phyloP scores from a whole-genome alignment of 805 yeast genomes.

The Wickerhamomyces strasburgensis region DNA sequence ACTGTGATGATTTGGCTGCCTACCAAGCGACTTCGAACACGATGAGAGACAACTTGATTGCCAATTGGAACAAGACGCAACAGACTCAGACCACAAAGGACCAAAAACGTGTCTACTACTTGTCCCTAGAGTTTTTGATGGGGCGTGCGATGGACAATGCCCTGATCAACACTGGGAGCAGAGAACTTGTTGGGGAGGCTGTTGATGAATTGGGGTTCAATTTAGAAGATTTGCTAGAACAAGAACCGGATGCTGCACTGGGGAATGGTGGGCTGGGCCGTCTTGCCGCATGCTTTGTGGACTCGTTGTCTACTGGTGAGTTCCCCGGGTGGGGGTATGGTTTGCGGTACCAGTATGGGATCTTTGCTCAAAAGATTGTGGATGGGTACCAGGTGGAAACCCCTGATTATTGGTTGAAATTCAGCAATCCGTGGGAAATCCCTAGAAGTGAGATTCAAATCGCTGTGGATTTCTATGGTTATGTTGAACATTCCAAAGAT shows the following conservation, averaged over 20 bases:
- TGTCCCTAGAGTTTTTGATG: conserved; percentile 86
- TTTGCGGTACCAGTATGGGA: conserved; percentile 88
- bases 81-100: conserved; percentile 81
- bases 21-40: conserved; percentile 83
- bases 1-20: conserved; percentile 89
- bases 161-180: conserved; percentile 69
- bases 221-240: conserved; percentile 75
- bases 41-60: conserved; percentile 70
- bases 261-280: conserved; percentile 97
- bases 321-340: conserved; percentile 98
- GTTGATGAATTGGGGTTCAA: conserved; percentile 77
- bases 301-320: conserved; percentile 78
- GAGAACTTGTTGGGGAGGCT: conserved; percentile 52
- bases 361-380: conserved; percentile 81
- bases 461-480: conserved; percentile 88
- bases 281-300: conserved; percentile 90
- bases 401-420: conserved; percentile 91
- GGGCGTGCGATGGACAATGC: conserved; percentile 96
- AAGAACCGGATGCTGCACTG: conserved; percentile 91
- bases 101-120: conserved; percentile 80
- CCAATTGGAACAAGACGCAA: conserved; percentile 92
- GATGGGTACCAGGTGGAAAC: conserved; percentile 93
- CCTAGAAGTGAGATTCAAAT: conserved; percentile 81
- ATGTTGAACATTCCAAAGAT: conserved; percentile 40
- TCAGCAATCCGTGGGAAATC: conserved; percentile 91